phyloP scores from a whole-genome alignment of 352 stramenopile species.

The Pythium dissimile region DNA sequence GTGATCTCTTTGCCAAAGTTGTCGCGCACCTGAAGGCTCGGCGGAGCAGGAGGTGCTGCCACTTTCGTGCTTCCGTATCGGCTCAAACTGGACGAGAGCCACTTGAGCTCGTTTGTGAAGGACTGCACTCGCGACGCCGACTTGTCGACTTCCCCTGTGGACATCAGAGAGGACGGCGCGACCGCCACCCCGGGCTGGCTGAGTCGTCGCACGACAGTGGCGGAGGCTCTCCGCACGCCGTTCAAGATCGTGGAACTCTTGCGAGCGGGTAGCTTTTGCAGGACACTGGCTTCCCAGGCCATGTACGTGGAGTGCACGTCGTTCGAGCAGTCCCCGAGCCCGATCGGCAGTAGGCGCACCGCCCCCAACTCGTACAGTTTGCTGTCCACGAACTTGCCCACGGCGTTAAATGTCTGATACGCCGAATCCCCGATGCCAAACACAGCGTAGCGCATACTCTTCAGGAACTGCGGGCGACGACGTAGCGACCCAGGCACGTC shows the following conservation, averaged over 20 bases:
- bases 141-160: too few relatives aligned
- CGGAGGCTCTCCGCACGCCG: neutral
- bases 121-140: too few relatives aligned
- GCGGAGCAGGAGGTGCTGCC: neutral
- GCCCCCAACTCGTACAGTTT: constrained; percentile 77
- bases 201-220: neutral
- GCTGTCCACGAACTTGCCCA: constrained; percentile 88
- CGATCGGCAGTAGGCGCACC: constrained; percentile 81
- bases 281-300: constrained; percentile 79
- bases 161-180: too few relatives aligned
- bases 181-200: neutral
- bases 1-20: constrained; percentile 11
- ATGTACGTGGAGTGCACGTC: constrained; percentile 61
- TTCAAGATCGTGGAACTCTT: neutral
- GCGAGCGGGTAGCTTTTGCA: constrained; percentile 19
- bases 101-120: neutral
- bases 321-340: constrained; percentile 91
- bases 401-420: constrained; percentile 95
- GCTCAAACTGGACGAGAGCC: neutral
- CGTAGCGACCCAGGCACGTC: too few relatives aligned
- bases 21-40: neutral
- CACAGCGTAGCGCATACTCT: constrained; percentile 84
- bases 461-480: constrained; percentile 1
- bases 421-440: constrained; percentile 95
- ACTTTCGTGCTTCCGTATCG: neutral